Evolutionary conservation across 768 basidiomycete species (phyloP).

Genomic region (Macrolepiota fuliginosa): DNA sequence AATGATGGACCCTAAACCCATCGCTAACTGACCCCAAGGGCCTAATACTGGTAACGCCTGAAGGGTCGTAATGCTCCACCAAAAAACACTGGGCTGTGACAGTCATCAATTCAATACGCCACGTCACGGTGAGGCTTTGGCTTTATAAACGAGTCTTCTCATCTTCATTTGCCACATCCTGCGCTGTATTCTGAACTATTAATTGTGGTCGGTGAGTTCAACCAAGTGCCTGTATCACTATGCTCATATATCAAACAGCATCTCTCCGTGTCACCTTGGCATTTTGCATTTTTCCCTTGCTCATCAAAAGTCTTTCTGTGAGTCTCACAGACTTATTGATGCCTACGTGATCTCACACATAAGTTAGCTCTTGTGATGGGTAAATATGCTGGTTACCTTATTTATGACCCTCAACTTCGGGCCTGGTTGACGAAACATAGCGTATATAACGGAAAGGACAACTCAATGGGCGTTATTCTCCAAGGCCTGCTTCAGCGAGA

Average conservation of each 20-base stretch:
- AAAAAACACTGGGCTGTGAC: too few relatives aligned
- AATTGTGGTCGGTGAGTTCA: not conserved
- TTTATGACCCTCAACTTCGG: not conserved
- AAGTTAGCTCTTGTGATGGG: not conserved
- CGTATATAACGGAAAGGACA: not conserved
- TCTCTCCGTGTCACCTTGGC: not conserved
- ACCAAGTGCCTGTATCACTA: not conserved
- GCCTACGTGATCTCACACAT: not conserved
- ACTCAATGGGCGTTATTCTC: not conserved
- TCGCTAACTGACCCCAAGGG: too few relatives aligned
- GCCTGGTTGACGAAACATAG: not conserved
- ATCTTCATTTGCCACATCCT: too few relatives aligned
- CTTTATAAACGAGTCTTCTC: too few relatives aligned
- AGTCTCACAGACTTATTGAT: not conserved
- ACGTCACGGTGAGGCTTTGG: too few relatives aligned
- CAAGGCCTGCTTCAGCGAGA: not conserved
- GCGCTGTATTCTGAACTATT: not conserved
- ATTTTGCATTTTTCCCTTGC: not conserved
- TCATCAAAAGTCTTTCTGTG: not conserved
- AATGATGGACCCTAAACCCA: too few relatives aligned
- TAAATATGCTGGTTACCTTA: not conserved
- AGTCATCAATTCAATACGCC: too few relatives aligned
- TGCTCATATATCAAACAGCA: not conserved
- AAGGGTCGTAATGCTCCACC: too few relatives aligned
- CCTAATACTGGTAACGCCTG: too few relatives aligned